Evolutionary conservation across 2,329 filamentous ascomycete genomes (phyloP).

Genomic region (Huntiella abstrusa): DNA sequence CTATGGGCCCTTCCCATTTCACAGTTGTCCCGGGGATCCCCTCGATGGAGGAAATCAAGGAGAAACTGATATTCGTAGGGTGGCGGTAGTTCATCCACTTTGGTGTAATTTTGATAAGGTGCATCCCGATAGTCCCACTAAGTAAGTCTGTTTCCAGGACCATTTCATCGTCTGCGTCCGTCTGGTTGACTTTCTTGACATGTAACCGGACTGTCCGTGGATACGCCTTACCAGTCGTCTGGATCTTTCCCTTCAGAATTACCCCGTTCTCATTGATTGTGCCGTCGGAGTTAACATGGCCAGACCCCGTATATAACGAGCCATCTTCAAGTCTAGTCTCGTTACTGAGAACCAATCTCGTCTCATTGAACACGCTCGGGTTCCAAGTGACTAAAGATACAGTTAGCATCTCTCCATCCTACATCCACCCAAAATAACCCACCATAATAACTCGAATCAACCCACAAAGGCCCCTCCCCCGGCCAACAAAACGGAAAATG

Average conservation of each 20-base stretch:
- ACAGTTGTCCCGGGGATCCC: slow-evolving; percentile 13
- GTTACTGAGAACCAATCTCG: slow-evolving; percentile 18
- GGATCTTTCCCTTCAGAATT: neutral
- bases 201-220: slow-evolving; percentile 11
- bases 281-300: neutral
- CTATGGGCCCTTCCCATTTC: slow-evolving; percentile 12
- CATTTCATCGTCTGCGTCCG: slow-evolving; percentile 21
- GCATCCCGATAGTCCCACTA: slow-evolving; percentile 28
- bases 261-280: neutral
- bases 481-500: slow-evolving; percentile 35
- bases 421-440: slow-evolving; percentile 11
- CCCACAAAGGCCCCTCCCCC: slow-evolving; percentile 23
- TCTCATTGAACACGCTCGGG: slow-evolving; percentile 27
- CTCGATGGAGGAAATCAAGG: slow-evolving; percentile 22
- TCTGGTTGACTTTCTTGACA: slow-evolving; percentile 24
- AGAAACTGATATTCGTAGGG: slow-evolving; percentile 29
- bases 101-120: slow-evolving; percentile 24
- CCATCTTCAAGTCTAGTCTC: slow-evolving; percentile 14
- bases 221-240: neutral
- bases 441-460: slow-evolving; percentile 33
- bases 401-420: neutral
- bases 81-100: slow-evolving; percentile 20
- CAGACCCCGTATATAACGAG: slow-evolving; percentile 16
- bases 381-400: slow-evolving; percentile 34
- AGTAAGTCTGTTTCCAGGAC: slow-evolving; percentile 20